Conservation (phyloP, 495 filamentous ascomycete species). For the Sporormia fimetaria region DNA sequence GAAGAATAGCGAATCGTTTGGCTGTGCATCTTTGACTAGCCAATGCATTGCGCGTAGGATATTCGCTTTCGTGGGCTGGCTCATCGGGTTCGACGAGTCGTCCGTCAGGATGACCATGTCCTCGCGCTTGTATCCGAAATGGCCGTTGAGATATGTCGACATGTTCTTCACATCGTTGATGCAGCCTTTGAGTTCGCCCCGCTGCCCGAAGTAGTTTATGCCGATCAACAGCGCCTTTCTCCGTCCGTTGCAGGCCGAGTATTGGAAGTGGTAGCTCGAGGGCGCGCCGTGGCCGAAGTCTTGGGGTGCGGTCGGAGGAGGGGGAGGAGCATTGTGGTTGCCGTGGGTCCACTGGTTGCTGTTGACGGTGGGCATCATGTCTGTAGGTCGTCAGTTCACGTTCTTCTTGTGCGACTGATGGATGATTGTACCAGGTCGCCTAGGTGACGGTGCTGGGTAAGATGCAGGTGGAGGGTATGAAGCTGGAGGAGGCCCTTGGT, state of each 20-base stretch:
- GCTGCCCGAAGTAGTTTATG: slow-evolving; percentile 95
- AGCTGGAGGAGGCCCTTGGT: not conserved
- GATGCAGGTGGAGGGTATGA: slow-evolving; percentile 1
- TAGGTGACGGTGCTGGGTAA: too few relatives aligned
- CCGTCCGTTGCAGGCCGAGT: slow-evolving; percentile 82
- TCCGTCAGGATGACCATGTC: slow-evolving; percentile 98
- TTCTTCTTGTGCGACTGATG: not conserved
- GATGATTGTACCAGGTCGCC: slow-evolving; percentile 8
- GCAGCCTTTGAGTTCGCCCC: slow-evolving; percentile 83
- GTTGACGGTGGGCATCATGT: slow-evolving; percentile 21
- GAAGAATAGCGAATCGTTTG: slow-evolving; percentile 96
- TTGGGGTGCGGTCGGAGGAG: slow-evolving; percentile 48
- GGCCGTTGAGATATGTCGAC: slow-evolving; percentile 80
- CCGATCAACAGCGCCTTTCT: slow-evolving; percentile 90
- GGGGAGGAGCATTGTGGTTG: slow-evolving; percentile 40
- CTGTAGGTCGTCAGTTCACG: slow-evolving; percentile 8
- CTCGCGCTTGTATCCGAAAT: slow-evolving; percentile 87
- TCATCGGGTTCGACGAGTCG: slow-evolving; percentile 94
- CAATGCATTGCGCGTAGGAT: slow-evolving; percentile 97
- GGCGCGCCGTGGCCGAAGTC: slow-evolving; percentile 72
- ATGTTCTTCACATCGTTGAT: slow-evolving; percentile 99
- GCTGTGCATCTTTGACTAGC: slow-evolving; percentile 87
- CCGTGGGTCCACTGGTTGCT: slow-evolving; percentile 24
- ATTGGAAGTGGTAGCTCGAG: slow-evolving; percentile 70
- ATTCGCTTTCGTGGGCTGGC: slow-evolving; percentile 90